Conservation (phyloP, 208 protist species). For the Trypanosoma scelopori region DNA sequence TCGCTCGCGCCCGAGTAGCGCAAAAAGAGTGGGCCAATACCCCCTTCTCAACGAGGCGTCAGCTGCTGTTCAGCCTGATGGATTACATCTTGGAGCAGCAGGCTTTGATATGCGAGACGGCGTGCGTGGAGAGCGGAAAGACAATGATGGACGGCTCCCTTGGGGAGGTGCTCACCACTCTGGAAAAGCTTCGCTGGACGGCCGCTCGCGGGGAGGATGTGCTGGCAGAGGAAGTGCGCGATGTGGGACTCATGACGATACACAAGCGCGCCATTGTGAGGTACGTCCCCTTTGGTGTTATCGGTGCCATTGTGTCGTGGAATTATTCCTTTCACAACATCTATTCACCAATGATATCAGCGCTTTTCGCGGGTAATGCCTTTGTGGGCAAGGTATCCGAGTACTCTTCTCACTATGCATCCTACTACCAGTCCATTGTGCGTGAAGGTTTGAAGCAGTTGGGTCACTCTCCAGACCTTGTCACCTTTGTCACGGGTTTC, state of each 20-base stretch:
- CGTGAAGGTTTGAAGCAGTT: slow-evolving; percentile 80
- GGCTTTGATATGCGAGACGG: slow-evolving; percentile 82
- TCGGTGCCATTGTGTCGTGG: slow-evolving; percentile 93
- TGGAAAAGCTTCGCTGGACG: slow-evolving; percentile 93
- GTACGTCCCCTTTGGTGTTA: slow-evolving; percentile 90
- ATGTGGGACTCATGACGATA: slow-evolving; percentile 86
- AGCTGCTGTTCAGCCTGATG: slow-evolving; percentile 81
- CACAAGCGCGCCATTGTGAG: slow-evolving; percentile 85
- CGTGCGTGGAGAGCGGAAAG: slow-evolving; percentile 89
- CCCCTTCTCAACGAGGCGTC: slow-evolving; percentile 82
- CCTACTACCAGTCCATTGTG: slow-evolving; percentile 92
- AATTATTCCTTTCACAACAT: slow-evolving; percentile 97
- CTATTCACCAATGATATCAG: slow-evolving; percentile 92
- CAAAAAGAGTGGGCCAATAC: slow-evolving; percentile 85
- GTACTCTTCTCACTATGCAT: slow-evolving; percentile 91
- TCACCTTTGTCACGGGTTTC: slow-evolving; percentile 92
- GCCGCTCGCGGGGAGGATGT: slow-evolving; percentile 77
- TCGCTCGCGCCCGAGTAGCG: slow-evolving; percentile 67
- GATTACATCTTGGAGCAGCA: slow-evolving; percentile 88
- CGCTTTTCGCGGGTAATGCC: slow-evolving; percentile 94
- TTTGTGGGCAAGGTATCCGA: slow-evolving; percentile 94
- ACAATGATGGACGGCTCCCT: slow-evolving; percentile 91
- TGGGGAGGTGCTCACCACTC: slow-evolving; percentile 90
- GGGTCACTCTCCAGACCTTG: slow-evolving; percentile 90
- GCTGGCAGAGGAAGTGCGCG: slow-evolving; percentile 76